Base-by-base conservation (phyloP, 106 monocot species). In the Apostasia shenzhenica region DNA sequence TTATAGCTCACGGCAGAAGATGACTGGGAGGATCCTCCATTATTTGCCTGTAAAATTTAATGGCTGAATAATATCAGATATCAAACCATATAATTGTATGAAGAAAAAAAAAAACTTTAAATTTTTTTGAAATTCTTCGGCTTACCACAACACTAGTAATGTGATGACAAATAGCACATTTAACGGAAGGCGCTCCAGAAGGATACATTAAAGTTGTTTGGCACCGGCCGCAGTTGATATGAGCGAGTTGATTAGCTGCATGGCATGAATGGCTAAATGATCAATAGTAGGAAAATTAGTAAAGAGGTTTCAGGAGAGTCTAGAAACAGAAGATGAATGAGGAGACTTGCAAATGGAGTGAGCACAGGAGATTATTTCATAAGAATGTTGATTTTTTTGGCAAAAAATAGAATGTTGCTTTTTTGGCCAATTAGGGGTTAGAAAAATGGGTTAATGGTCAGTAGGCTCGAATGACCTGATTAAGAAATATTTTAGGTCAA, bases 161-260 rank as follows among this genome's bases (percentile, higher is more conserved):
- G 70, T 75, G 83, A 63, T 87, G 80, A 66, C 88, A 88, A 70
- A 88, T 14, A 11, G 81, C 78, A 72, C 88, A 84, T 71, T 78
- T 88, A 58, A 84, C 88, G 47, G 80, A 83, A 50, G 88, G 81
- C 40, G 83, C 88, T 58, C 83, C 88, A 71, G 66, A 80, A 37
- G 88, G 78, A 76, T 88, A 88, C 78, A 88, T 75, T 8, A 88
- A 60, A 57, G 75, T 78, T 46, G 81, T 83, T 10, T 69, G 81
- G 72, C 88, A 88, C 54, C 73, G 81, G 8, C 78, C 83, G 63
- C 88, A 88, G 75, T 69, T 84, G 52, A 88, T 66, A 66, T 81
- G 78, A 61, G 88, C 83, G 78, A 88, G 78, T 48, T 81, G 88
- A 75, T 76, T 78, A 61, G 52, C 82, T 82, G 78, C 58, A 63